Conservation (phyloP, 2,329 filamentous ascomycete species). For the Hirsutella rhossiliensis region DNA sequence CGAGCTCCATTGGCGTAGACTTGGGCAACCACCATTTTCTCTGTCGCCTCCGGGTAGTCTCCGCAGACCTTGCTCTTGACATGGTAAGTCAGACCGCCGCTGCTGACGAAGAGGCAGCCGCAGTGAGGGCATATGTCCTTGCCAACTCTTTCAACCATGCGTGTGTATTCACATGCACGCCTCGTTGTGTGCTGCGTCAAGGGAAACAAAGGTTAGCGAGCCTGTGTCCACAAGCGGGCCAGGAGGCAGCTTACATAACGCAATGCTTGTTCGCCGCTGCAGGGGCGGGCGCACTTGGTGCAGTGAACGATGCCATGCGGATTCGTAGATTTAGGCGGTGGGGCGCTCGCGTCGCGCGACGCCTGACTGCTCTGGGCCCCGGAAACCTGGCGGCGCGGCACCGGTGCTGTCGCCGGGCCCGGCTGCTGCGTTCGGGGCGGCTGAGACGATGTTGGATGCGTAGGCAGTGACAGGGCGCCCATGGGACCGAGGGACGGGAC, state of each 20-base stretch:
- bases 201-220: constrained; percentile 4
- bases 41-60: constrained; percentile 14
- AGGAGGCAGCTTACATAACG: constrained; percentile 15
- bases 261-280: constrained; percentile 17
- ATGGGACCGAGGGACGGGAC: constrained; percentile 17
- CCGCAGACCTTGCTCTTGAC: constrained; percentile 32
- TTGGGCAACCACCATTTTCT: background rate
- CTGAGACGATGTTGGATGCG: background rate
- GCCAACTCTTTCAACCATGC: constrained; percentile 6
- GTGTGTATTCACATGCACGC: constrained; percentile 11
- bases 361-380: no score
- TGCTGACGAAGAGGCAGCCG: constrained; percentile 28
- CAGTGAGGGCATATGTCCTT: constrained; percentile 32
- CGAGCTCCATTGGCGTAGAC: background rate
- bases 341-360: background rate
- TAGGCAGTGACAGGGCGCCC: constrained; percentile 3
- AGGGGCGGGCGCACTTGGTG: constrained; percentile 19
- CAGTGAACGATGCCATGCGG: constrained; percentile 13
- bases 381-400: no score
- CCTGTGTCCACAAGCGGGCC: background rate
- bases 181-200: constrained; percentile 15
- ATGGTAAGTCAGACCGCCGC: constrained; percentile 32
- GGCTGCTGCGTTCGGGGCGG: background rate
- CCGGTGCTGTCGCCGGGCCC: background rate
- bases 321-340: background rate